phyloP scores from a whole-genome alignment of 495 filamentous ascomycete genomes.

The Bryoglossum gracile region DNA sequence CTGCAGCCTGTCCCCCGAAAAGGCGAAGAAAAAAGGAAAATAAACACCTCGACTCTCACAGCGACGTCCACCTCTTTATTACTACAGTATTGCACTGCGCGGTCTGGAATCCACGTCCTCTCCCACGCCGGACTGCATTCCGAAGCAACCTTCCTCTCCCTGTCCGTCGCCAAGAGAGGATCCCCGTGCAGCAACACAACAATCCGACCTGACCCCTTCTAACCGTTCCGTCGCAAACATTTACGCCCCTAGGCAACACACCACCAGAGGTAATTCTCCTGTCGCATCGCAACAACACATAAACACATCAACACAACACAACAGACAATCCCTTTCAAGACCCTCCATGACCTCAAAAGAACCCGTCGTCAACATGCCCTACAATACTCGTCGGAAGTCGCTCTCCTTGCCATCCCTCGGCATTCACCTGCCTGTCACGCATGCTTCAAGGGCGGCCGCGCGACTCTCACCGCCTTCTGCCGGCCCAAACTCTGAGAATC shows the following conservation, averaged over 20 bases:
- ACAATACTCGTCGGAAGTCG: constrained; percentile 97
- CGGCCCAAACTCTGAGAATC: constrained; percentile 47
- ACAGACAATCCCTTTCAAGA: background rate
- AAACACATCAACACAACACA: background rate
- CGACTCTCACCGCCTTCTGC: constrained; percentile 53
- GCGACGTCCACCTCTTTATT: no score
- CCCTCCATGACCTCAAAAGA: constrained; percentile 5
- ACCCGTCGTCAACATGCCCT: constrained; percentile 59
- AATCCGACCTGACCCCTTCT: constrained; percentile 3
- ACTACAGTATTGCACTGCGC: no score
- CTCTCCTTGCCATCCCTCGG: constrained; percentile 88
- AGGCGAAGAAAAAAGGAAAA: no score
- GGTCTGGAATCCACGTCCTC: constrained; percentile 10
- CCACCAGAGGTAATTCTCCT: background rate
- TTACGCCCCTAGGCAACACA: background rate
- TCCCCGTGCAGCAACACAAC: constrained; percentile 19
- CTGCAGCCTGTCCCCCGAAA: no score
- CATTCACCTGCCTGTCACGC: constrained; percentile 72
- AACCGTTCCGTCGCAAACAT: constrained; percentile 6
- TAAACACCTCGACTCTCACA: no score
- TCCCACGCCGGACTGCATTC: constrained; percentile 15
- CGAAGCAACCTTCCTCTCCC: constrained; percentile 7
- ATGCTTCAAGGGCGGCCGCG: constrained; percentile 53
- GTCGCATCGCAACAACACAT: constrained; percentile 5
- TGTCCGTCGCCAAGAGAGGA: background rate